Evolutionary conservation across 768 basidiomycete species (phyloP).

Genomic region (Clitopilus passeckerianus): DNA sequence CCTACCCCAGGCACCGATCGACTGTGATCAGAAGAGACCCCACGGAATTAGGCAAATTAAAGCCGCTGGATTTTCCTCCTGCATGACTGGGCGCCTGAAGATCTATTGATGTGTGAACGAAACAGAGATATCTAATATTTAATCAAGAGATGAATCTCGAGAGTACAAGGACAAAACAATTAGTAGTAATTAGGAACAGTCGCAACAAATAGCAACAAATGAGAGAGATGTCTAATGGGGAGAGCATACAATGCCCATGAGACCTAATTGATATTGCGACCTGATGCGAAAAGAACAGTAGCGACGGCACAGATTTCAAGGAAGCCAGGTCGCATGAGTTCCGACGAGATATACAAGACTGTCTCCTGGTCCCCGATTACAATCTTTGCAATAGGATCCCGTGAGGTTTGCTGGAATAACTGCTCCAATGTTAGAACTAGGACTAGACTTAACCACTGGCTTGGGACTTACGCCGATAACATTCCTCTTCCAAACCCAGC

Average conservation of each 20-base stretch:
- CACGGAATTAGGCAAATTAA: too few relatives aligned
- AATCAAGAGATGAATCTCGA: too few relatives aligned
- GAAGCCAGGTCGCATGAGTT: not conserved
- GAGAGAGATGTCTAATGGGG: not conserved
- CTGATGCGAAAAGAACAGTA: not conserved
- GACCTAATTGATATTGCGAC: not conserved
- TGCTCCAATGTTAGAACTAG: not conserved
- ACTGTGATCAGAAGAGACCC: too few relatives aligned
- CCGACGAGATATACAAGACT: not conserved
- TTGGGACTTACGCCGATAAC: conserved; percentile 12
- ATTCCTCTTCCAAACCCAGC: conserved; percentile 1
- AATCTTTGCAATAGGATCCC: not conserved
- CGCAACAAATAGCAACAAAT: not conserved
- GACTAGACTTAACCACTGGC: not conserved
- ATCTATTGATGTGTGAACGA: too few relatives aligned
- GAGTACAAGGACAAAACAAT: too few relatives aligned
- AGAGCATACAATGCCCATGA: not conserved
- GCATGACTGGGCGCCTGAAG: too few relatives aligned
- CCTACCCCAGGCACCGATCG: too few relatives aligned
- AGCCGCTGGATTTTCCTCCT: too few relatives aligned
- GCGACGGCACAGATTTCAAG: not conserved
- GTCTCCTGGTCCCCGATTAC: not conserved
- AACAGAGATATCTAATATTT: too few relatives aligned
- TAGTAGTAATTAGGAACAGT: too few relatives aligned
- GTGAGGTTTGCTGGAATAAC: not conserved